A percentile compares a stretch with the other conserved stretches of the same genome.
Conservation (phyloP, 768 basidiomycete species). For the Termitomyces bulborhizus region DNA sequence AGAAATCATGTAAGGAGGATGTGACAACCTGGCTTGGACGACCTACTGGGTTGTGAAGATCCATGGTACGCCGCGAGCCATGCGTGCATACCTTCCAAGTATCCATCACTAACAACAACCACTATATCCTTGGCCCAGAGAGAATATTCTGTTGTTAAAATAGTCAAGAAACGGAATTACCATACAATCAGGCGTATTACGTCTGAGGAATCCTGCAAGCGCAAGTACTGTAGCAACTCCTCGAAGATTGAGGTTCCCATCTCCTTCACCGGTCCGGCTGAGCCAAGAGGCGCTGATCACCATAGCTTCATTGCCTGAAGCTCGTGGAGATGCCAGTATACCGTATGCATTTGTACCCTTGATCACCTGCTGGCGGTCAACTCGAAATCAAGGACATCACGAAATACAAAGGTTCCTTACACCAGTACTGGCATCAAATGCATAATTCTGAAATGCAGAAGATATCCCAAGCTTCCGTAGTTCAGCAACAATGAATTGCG, state of each 20-base stretch:
- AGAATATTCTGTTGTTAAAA: slow-evolving; percentile 53
- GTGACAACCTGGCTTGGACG: background rate
- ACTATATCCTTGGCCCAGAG: slow-evolving; percentile 95
- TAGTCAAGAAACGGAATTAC: background rate
- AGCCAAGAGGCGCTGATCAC: slow-evolving; percentile 90
- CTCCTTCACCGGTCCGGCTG: slow-evolving; percentile 54
- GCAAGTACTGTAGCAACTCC: slow-evolving; percentile 84
- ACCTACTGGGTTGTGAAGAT: slow-evolving; percentile 53
- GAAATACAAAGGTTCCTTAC: slow-evolving; percentile 36
- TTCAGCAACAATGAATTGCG: slow-evolving; percentile 51
- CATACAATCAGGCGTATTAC: slow-evolving; percentile 34
- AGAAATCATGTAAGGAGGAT: background rate
- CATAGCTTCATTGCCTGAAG: slow-evolving; percentile 92
- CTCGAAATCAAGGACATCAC: background rate
- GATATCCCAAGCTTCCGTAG: slow-evolving; percentile 73
- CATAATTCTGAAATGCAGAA: slow-evolving; percentile 64
- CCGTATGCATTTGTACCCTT: slow-evolving; percentile 81
- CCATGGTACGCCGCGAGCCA: slow-evolving; percentile 87
- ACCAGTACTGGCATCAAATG: slow-evolving; percentile 41
- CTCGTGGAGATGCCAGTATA: slow-evolving; percentile 73
- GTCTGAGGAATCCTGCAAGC: slow-evolving; percentile 77
- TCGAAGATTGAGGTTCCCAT: slow-evolving; percentile 67
- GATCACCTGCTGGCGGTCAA: slow-evolving; percentile 31
- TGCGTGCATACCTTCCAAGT: slow-evolving; percentile 89
- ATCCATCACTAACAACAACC: slow-evolving; percentile 83